Evolutionary conservation across 116 monocot genomes (phyloP).

Genomic region (Iris pallida): DNA sequence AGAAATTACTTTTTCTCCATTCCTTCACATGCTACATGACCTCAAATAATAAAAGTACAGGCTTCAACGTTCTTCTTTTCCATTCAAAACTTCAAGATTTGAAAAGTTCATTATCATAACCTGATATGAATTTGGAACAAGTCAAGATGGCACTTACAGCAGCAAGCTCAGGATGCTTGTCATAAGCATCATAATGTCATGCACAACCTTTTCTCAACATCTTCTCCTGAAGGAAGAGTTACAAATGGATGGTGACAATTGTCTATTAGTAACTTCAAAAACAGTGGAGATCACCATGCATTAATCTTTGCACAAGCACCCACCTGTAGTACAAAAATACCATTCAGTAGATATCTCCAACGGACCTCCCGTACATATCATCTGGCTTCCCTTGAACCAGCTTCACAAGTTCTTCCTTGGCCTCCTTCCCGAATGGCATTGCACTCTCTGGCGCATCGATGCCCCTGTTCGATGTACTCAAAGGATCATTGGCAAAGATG

Average conservation of each 20-base stretch:
- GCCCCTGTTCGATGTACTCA: conserved; percentile 44
- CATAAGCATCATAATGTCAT: conserved; percentile 89
- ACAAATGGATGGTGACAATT: not conserved
- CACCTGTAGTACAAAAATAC: conserved; percentile 68
- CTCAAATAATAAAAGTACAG: too few species aligned
- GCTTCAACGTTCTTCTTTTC: too few species aligned
- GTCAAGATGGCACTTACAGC: conserved; percentile 24
- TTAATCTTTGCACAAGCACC: conserved; percentile 26
- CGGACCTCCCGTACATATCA: conserved; percentile 64
- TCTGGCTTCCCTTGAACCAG: conserved; percentile 66
- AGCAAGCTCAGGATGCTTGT: conserved; percentile 65
- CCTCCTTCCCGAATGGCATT: conserved; percentile 90
- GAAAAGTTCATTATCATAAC: too few species aligned
- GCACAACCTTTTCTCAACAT: conserved; percentile 78
- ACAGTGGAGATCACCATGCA: not conserved
- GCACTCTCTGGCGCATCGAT: conserved; percentile 86
- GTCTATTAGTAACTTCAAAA: not conserved
- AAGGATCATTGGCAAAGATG: too few species aligned
- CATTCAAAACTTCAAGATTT: too few species aligned
- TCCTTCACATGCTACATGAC: too few species aligned
- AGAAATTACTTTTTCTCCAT: too few species aligned
- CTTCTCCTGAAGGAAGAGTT: conserved; percentile 41
- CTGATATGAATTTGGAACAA: too few species aligned
- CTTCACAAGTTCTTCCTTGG: conserved; percentile 61
- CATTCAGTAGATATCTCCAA: conserved; percentile 80